Evolutionary conservation across 1,284 basidiomycete species (phyloP).

Genomic region (Puccinia sorghi): DNA sequence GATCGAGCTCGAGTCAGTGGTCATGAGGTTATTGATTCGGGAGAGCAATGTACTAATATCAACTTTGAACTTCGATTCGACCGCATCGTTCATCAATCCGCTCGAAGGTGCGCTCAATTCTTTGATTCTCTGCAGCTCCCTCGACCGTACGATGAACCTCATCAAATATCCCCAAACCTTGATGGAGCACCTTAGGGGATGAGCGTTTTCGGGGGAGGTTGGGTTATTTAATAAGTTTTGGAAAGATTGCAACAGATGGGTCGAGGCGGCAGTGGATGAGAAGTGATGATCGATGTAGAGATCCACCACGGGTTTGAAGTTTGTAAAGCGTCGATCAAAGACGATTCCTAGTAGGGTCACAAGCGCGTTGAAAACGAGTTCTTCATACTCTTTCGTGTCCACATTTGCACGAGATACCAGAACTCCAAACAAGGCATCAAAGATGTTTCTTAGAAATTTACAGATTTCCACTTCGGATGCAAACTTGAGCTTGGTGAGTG

Average conservation of each 20-base stretch:
- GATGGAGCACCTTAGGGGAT: constrained; percentile 77
- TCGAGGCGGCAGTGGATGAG: constrained; percentile 67
- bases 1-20: constrained; percentile 72
- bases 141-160: constrained; percentile 83
- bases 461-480: constrained; percentile 66
- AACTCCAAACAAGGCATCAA: constrained; percentile 90
- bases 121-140: constrained; percentile 80
- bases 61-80: constrained; percentile 77
- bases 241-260: constrained; percentile 82
- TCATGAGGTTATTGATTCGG: constrained; percentile 87
- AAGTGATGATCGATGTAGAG: constrained; percentile 91
- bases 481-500: constrained; percentile 83
- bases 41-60: constrained; percentile 74
- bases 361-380: constrained; percentile 83
- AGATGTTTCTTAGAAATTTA: constrained; percentile 82
- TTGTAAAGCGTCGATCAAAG: constrained; percentile 87
- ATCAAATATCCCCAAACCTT: constrained; percentile 97
- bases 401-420: constrained; percentile 71
- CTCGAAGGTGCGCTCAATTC: constrained; percentile 60
- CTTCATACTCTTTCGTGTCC: constrained; percentile 75
- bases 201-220: constrained; percentile 71
- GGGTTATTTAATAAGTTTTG: constrained; percentile 76
- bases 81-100: constrained; percentile 57
- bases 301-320: constrained; percentile 89
- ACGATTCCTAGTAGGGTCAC: constrained; percentile 79